Conservation (phyloP, 2,329 filamentous ascomycete species). For the Xylariomycetidae sp. region DNA sequence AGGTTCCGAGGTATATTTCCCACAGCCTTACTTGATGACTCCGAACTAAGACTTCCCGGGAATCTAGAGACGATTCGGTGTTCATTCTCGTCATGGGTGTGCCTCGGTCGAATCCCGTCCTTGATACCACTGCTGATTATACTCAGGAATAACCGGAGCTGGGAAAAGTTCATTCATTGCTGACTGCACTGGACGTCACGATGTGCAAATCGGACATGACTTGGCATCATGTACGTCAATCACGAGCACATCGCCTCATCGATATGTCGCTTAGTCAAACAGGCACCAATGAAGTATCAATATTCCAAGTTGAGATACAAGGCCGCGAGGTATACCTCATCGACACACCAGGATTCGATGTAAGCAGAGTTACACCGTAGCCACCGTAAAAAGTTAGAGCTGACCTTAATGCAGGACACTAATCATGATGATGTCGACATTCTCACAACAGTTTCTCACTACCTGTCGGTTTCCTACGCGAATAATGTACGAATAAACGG, state of each 20-base stretch:
- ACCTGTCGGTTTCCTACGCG: slow-evolving; percentile 7
- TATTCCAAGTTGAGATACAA: slow-evolving; percentile 2
- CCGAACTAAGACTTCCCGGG: neutral
- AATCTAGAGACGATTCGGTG: neutral
- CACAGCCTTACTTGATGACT: neutral
- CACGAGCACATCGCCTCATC: no score
- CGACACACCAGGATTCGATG: slow-evolving; percentile 7
- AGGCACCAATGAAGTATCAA: slow-evolving; percentile 5
- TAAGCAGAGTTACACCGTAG: neutral
- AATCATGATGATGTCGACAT: slow-evolving; percentile 3
- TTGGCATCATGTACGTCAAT: slow-evolving; percentile 2
- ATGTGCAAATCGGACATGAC: slow-evolving; percentile 3
- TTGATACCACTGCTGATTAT: neutral
- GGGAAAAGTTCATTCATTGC: slow-evolving; percentile 8
- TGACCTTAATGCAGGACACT: slow-evolving; percentile 1
- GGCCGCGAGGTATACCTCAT: slow-evolving; percentile 5
- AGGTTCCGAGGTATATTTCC: neutral
- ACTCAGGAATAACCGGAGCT: slow-evolving; percentile 5
- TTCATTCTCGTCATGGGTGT: neutral
- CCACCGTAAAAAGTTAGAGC: neutral
- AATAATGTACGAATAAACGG: slow-evolving; percentile 6
- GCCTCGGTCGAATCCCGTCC: neutral
- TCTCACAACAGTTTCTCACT: slow-evolving; percentile 6
- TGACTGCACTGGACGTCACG: slow-evolving; percentile 2
- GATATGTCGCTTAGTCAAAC: no score